These are phyloP conservation scores for Limtongia smithiae DNA, from an alignment of 805 yeast species.

Conservation along the genomic window DNA sequence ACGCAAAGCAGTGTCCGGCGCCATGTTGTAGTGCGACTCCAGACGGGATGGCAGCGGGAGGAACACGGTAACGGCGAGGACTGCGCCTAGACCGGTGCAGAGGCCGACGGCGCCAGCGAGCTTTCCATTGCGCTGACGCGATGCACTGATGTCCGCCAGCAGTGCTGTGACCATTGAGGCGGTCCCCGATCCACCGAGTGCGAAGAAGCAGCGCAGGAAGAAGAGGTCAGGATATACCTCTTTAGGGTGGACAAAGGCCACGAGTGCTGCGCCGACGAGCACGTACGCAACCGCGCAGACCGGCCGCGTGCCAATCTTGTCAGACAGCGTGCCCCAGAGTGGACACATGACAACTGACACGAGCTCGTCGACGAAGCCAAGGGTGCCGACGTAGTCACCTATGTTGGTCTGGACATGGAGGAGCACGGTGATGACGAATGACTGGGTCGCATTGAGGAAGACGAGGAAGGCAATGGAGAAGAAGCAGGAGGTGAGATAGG, in stretches of 20 bases:
- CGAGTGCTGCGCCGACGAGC: slow-evolving; percentile 47
- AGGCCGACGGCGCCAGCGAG: slow-evolving; percentile 60
- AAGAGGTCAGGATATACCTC: slow-evolving; percentile 50
- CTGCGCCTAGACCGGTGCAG: slow-evolving; percentile 63
- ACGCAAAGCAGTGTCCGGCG: slow-evolving; percentile 47
- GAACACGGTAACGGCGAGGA: slow-evolving; percentile 54
- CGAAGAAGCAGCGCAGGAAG: slow-evolving; percentile 53
- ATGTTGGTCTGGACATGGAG: slow-evolving; percentile 36
- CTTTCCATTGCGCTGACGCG: slow-evolving; percentile 47
- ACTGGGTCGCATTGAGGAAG: slow-evolving; percentile 44
- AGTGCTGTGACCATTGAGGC: slow-evolving; percentile 60
- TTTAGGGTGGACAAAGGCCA: slow-evolving; percentile 48
- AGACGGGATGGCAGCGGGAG: slow-evolving; percentile 56
- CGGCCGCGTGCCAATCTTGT: slow-evolving; percentile 58
- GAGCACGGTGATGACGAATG: slow-evolving; percentile 44
- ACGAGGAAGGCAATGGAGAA: slow-evolving; percentile 44
- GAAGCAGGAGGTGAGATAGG: slow-evolving; percentile 42
- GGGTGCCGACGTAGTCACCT: slow-evolving; percentile 48
- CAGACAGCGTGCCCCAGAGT: slow-evolving; percentile 59
- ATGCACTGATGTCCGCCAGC: slow-evolving; percentile 44
- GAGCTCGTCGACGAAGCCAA: slow-evolving; percentile 59
- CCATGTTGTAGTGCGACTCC: slow-evolving; percentile 37
- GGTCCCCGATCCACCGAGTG: slow-evolving; percentile 53
- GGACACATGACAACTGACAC: slow-evolving; percentile 55
- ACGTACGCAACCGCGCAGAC: slow-evolving; percentile 49